Base-by-base conservation (phyloP, 306 rosid species). In the Rubus parviflorus region DNA sequence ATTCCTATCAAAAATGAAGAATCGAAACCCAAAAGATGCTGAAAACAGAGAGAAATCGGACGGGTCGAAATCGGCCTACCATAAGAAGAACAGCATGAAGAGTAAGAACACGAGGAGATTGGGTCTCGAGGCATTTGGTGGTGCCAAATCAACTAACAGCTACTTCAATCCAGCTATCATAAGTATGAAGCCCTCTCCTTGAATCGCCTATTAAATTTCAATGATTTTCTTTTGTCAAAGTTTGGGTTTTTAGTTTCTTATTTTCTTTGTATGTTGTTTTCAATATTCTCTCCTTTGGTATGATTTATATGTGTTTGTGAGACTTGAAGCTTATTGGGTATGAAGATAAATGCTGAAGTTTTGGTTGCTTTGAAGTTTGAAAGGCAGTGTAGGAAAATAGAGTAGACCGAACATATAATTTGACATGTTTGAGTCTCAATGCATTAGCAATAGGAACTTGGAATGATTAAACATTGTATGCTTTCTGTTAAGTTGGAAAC, bases 151-250 rank as follows among this genome's bases (percentile, higher is more conserved):
- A 13, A 80, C 68, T 7, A 80, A 80, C 85, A 73, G 60, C 80
- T 77, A 77, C 86, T 95, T 87, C 68, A 95, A 92, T 58, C 97
- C 97, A 16, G 80, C 99, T 73, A 13, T 85, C 72, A 91, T 95
- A 72, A 92, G 99, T 95, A 88, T 52, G 86, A 66, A 37, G 14
- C 11, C 62, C 48, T 70, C n/a, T 56, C 37, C 12, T 63, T 79
- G 35, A 3, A 45, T 52, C 45, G 35, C 35, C 35, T 30, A 1
- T 30, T 30, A 0, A 63, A 47, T 37, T 4, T 37, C 22, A 13
- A 11, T 13, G 14, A 1, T 52, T 22, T 3, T n/a, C n/a, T 38
- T 7, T 68, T 13, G 23, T 56, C 17, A 17, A 74, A 53, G 19
- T 74, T 71, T 16, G 37, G 11, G 1, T 42, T 14, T 63, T 14